phyloP scores from a whole-genome alignment of 495 filamentous ascomycete genomes.

The Mytilinidion resinicola region DNA sequence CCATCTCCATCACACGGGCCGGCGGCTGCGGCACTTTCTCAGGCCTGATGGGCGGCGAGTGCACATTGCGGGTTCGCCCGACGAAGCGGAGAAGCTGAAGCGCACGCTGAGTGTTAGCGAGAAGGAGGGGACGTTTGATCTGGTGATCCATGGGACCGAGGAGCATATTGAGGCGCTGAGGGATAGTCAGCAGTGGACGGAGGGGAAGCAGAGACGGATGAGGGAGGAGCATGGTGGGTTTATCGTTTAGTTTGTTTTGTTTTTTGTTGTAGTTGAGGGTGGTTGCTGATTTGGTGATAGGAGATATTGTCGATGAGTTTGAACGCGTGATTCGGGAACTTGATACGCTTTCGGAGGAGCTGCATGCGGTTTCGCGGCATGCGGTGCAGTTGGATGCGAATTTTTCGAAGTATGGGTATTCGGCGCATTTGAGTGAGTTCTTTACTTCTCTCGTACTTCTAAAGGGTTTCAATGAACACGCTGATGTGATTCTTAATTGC shows the following conservation, averaged over 20 bases:
- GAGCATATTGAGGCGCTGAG: conserved; percentile 48
- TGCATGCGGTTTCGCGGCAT: conserved; percentile 48
- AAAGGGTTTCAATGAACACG: background rate
- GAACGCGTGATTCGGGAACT: conserved; percentile 46
- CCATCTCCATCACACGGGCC: conserved; percentile 24
- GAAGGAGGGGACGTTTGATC: conserved; percentile 43
- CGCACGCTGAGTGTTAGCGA: conserved; percentile 36
- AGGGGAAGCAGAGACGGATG: conserved; percentile 38
- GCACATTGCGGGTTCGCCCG: conserved; percentile 48
- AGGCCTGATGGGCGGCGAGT: conserved; percentile 49
- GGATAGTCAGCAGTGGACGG: conserved; percentile 45
- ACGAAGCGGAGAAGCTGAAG: conserved; percentile 43
- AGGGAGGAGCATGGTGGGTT: conserved; percentile 36
- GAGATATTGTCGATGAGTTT: conserved; percentile 45
- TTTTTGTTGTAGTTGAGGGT: too few species aligned
- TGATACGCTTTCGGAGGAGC: conserved; percentile 42
- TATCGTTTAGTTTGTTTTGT: too few species aligned
- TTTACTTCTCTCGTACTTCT: background rate
- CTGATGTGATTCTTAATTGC: too few species aligned
- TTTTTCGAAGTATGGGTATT: conserved; percentile 54
- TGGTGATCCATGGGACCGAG: conserved; percentile 47
- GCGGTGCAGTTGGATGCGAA: conserved; percentile 48
- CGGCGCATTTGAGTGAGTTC: conserved; percentile 47
- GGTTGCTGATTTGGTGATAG: too few species aligned
- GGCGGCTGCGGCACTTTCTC: conserved; percentile 44